Evolutionary conservation across 148 eudicot genomes (phyloP), one percentile per base, ranked within the genome.

Genomic region (Suaeda aralocaspica): DNA sequence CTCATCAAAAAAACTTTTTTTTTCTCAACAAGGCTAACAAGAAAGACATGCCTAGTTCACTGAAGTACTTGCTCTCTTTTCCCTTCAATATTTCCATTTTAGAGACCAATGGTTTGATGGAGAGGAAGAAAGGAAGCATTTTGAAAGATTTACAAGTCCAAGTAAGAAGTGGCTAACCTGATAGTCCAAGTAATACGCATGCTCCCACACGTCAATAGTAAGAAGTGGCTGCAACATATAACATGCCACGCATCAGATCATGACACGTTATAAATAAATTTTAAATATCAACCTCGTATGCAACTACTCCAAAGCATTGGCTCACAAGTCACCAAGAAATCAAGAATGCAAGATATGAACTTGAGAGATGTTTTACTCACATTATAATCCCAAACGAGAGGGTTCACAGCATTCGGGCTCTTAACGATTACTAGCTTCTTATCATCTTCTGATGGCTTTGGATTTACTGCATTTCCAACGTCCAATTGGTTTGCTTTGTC

Each of bases 121-220:
- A 49, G 51, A 52, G 70, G 71, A 22, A 22, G n/a, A n/a, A n/a
- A n/a, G n/a, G n/a, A 46, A 50, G 21, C 65, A 44, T 39, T 11
- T 30, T 24, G 36, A 15, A 48, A 13, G 9, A 18, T 66, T 25
- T 29, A 4, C 12, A 60, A 46, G n/a, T 13, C 28, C 18, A 30
- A 57, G n/a, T n/a, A n/a, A n/a, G n/a, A n/a, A n/a, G n/a, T n/a
- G n/a, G n/a, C 76, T 80, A 64, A 91, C 99, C 97, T 87, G 91
- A 76, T 57, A 94, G 78, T 91, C 99, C 50, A 94, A 84, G 87
- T 91, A 94, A 77, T 94, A 94, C 50, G 97, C 97, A 80, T 94
- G 99, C 93, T 94, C 99, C 99, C 97, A 94, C 33, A 94, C 93
- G 67, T 94, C 99, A 10, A 94, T 80, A 11, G 97, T 87, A 39